phyloP scores from a whole-genome alignment of 1,284 basidiomycete genomes.

The Violaceomyces palustris region DNA sequence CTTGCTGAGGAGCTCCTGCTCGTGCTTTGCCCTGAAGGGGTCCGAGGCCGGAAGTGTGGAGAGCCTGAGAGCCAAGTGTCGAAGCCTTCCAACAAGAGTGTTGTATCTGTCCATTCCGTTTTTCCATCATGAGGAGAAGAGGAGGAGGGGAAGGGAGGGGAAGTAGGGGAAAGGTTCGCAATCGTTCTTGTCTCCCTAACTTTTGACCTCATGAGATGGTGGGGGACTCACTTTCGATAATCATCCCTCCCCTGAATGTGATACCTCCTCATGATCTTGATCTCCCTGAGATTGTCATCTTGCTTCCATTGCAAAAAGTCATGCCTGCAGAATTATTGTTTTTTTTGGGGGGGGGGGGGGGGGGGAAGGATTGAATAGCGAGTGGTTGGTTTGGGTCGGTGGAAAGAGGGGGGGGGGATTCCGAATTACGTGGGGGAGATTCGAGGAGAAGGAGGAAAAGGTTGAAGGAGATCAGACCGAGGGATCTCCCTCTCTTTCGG shows the following conservation, averaged over 20 bases:
- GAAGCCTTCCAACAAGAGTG: constrained; percentile 82
- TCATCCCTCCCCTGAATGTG: constrained; percentile 70
- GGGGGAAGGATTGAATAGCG: neutral
- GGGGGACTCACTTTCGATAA: constrained; percentile 72
- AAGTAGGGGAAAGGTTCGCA: constrained; percentile 9
- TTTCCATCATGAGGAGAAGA: neutral
- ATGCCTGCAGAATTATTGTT: too few species aligned
- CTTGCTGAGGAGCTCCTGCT: constrained; percentile 82
- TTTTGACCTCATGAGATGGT: constrained; percentile 4
- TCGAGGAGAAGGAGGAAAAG: too few species aligned
- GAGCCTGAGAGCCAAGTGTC: constrained; percentile 78
- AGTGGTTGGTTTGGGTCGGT: neutral
- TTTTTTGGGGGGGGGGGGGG: too few species aligned
- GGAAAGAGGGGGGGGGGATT: too few species aligned
- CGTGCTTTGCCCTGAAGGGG: constrained; percentile 78
- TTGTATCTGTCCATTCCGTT: constrained; percentile 75
- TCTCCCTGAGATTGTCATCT: constrained; percentile 84
- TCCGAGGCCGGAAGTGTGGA: constrained; percentile 84
- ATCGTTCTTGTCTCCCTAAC: too few species aligned
- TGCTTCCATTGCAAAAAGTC: constrained; percentile 79
- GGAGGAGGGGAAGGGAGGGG: too few species aligned
- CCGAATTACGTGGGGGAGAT: neutral
- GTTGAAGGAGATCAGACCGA: too few species aligned
- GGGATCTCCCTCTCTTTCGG: too few species aligned
- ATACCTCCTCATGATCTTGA: constrained; percentile 91